Conservation (phyloP, 257 asterid genomes). For the Anisodus acutangulus region DNA sequence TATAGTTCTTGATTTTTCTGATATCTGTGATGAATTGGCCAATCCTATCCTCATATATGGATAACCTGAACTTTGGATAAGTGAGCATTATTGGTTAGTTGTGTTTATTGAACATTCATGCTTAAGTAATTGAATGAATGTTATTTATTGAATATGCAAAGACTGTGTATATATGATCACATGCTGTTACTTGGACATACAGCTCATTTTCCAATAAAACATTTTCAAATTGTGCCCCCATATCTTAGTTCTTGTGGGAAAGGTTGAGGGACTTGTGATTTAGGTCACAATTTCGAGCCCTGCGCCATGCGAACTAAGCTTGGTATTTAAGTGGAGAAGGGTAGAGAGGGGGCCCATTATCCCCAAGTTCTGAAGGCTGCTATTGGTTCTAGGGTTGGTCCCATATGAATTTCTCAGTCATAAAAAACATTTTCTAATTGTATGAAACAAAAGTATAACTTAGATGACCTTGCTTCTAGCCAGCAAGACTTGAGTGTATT, state of each 20-base stretch:
- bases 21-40: background rate
- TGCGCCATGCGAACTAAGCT: background rate
- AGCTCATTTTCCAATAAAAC: background rate
- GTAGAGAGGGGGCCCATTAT: background rate
- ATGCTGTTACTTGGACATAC: background rate
- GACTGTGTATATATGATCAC: background rate
- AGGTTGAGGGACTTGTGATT: background rate
- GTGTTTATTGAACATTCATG: background rate
- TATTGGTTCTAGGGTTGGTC: background rate
- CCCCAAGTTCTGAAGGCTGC: background rate
- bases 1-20: background rate
- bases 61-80: background rate
- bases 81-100: background rate
- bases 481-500: background rate
- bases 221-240: background rate
- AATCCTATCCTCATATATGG: background rate
- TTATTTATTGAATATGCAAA: background rate
- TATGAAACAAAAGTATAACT: background rate
- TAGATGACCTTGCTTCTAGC: background rate
- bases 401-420: background rate
- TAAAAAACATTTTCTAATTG: background rate
- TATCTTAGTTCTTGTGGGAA: background rate
- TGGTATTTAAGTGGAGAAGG: background rate
- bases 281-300: background rate
- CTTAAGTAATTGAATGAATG: background rate